Conservation (phyloP, 306 rosid species). For the Dalbergia oliveri region DNA sequence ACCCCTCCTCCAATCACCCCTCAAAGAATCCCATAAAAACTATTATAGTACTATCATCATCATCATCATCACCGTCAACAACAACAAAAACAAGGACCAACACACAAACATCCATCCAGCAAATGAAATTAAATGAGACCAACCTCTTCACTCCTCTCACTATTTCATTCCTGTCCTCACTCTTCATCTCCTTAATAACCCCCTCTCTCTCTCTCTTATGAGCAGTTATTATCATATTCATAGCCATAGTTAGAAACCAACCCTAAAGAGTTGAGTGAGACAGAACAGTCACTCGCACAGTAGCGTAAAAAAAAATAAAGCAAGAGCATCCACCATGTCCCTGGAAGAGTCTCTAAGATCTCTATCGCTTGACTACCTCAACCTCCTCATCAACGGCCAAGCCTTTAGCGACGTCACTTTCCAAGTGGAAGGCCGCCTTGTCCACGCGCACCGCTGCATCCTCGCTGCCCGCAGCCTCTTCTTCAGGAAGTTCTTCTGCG, state of each 20-base stretch:
- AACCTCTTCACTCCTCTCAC: conserved; percentile 42
- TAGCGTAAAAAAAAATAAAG: background rate
- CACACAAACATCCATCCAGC: conserved; percentile 27
- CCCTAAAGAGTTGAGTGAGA: conserved; percentile 43
- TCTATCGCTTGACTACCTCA: conserved; percentile 86
- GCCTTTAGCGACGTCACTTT: conserved; percentile 99
- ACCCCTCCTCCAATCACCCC: conserved; percentile 59
- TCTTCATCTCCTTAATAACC: background rate
- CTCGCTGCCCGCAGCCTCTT: conserved; percentile 88
- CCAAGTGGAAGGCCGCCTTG: conserved; percentile 94
- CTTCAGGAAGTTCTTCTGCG: conserved; percentile 96
- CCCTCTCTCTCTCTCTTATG: conserved; percentile 41
- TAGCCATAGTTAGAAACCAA: conserved; percentile 9
- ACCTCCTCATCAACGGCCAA: conserved; percentile 94
- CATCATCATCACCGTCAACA: conserved; percentile 1
- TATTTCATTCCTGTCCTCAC: conserved; percentile 42
- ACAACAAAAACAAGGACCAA: conserved; percentile 16
- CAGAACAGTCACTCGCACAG: background rate
- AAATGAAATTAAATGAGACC: conserved; percentile 49
- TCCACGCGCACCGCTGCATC: conserved; percentile 97
- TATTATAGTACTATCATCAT: conserved; percentile 45
- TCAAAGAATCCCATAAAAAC: conserved; percentile 69
- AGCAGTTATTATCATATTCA: conserved; percentile 48
- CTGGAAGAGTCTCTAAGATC: conserved; percentile 89
- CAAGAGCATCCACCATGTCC: conserved; percentile 46